Evolutionary conservation across 139 green algal genomes (phyloP), one percentile per base, ranked within the genome.

Genomic region (Coelastrella sp.): DNA sequence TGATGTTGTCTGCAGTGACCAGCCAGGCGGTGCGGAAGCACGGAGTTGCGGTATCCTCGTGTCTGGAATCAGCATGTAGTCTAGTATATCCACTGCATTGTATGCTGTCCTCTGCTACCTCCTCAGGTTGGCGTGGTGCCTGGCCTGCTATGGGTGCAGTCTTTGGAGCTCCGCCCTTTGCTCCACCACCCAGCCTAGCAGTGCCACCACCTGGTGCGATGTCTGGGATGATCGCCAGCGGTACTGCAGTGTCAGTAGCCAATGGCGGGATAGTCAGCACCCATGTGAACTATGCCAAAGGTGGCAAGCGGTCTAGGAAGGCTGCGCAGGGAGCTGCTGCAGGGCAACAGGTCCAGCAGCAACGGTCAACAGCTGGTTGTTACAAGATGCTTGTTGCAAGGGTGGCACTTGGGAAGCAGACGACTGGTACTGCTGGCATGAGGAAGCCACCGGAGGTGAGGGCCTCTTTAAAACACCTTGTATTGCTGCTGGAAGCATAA

Each of bases 341-440:
- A 78, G 7, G n/a, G 19, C 73, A 78, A 10, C 19, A 11, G 73
- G 8, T 11, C 19, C 73, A 78, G 32, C 74, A 59, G 23, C 74
- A 80, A 57, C 8, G 23, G 23, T 61, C 10, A 10, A 80, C 3
- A 16, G 74, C 7, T 60, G 23, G 23, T 58, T 32, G 54, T 58
- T 85, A 73, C 56, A 85, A 85, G 78, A 85, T 85, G 78, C 19
- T 85, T 65, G 54, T 85, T 10, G 78, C 78, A 10, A n/a, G 78
- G 14, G 78, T 85, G 54, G 78, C 78, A 32, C 5, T 85, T 54
- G 78, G 78, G 16, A n/a, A 32, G 78, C 78, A 85, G 56, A 20
- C 10, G 5, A 32, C 57, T 58, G 78, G 78, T 3, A 54, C 68
- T 11, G 56, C 56, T 54, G 78, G 78, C 8, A 85, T 85, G 78